Evolutionary conservation across 768 basidiomycete genomes (phyloP), one percentile per base, ranked within the genome.

Genomic region (Lactarius indigo): DNA sequence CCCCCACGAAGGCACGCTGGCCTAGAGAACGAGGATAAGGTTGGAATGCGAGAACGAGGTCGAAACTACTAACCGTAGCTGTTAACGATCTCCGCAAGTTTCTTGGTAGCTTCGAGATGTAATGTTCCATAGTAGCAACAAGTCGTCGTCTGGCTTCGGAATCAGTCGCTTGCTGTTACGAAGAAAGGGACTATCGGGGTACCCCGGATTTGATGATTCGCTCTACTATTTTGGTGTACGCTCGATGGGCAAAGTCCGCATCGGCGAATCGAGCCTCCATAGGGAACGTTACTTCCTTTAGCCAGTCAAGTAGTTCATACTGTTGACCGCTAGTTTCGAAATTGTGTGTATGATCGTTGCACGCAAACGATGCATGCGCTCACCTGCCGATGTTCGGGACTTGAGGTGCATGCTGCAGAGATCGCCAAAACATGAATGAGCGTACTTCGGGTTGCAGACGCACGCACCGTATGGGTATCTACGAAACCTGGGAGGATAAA

Each of bases 91-190:
- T 93, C 87, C 1, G 92, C 95, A 6, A 98, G 84, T 41, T 85
- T 77, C 78, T 90, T 92, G 9, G 93, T 94, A 0, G 89, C 84
- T 64, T 90, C 88, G 30, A 88, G 78, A 75, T 98, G 94, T 17
- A 95, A 76, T 2, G 87, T 89, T 9, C 87, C 92, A 74, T 92
- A 96, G 76, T 96, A 97, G 75, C 93, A 97, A 73, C 88, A 92
- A 0, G 96, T 97, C 1, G 96, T 97, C 1, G 94, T 96, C 95
- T 94, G 72, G 39, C 64, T 42, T 35, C 31, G 23, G 23, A 59
- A 23, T 57, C 42, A 62, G 63, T 63, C 10, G 23, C n/a, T 26
- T 9, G 47, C 44, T 23, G 23, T 17, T 5, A 18, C 5, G 47
- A 50, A 15, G 30, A 44, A 28, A 28, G 35, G 44, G 61, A 59